Evolutionary conservation across 2,329 filamentous ascomycete species (phyloP), one percentile per base, ranked within the genome.

Genomic region (Aspergillus thermomutatus): DNA sequence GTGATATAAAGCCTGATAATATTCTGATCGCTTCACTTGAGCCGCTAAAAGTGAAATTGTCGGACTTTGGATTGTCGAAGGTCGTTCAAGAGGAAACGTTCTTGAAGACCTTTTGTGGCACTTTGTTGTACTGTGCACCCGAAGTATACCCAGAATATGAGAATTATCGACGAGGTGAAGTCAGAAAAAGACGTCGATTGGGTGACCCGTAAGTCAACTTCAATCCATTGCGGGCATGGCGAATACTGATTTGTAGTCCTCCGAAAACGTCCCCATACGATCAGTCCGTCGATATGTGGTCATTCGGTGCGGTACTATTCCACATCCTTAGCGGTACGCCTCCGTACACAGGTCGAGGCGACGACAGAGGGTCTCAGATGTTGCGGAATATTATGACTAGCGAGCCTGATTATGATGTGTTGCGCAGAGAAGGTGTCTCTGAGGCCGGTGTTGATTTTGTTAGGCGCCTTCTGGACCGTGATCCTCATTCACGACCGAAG

Each of bases 1-100:
- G 94, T n/a, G 94, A 99, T 73, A 92, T 99, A 69, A 99, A 99
- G 71, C 94, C 94, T 0, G 94, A 99, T 79, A 99, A 99, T 68
- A 97, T 99, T 59, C 81, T 99, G 43, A 90, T 97, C 63, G 81
- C 87, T 10, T 87, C 86, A 0, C 72, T 85, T 9, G 79, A 87
- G 5, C 92, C 92, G 0, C 84, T 96, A 50, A 80, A 84, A 14
- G 88, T 97, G 65, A 97, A 99, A 74, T 80, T 99, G 14, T 96
- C 94, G 0, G 94, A 99, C 71, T 99, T 99, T 77, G 94, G 94
- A 3, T 78, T 99, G 4, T 97, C 94, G 2, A 99, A 99, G 72
- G 92, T 95, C 72, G 87, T 96, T 48, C 89, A 92, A 60, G 91
- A 91, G 62, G 89, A 96, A 66, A 97, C 93, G 0, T 97, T 97